Base-by-base conservation (phyloP, 441 rosid genomes). In the Pelargonium citronellum region DNA sequence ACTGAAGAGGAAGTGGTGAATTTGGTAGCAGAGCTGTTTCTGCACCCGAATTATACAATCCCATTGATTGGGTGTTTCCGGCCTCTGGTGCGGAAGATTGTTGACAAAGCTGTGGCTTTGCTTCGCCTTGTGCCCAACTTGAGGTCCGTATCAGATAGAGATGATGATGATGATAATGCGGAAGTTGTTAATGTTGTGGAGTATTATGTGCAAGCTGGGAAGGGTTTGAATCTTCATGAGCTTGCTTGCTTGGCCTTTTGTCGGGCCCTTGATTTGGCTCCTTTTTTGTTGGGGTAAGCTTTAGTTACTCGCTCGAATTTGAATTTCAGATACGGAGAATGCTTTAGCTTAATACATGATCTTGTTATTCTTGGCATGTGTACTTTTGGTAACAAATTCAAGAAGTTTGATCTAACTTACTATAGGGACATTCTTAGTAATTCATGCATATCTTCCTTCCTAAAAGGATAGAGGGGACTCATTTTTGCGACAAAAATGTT, bases 221-320 rank as follows among this genome's bases (percentile, higher is more conserved):
- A 19, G 22, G 64, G 12, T 63, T 46, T 66, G 11, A 77, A 81
- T 74, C 92, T 91, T 77, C 96, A 95, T 2, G 96, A 91, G 85
- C 83, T 89, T 70, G 88, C 91, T 65, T 73, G 12, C 15, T 13
- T 64, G 17, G 53, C 5, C 51, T n/a, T 37, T 49, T 69, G 9
- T 67, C 96, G 91, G n/a, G 87, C 92, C 71, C 84, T 91, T 77
- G 92, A 89, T 80, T 82, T 91, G 74, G 89, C 87, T 76, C 79
- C 83, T 67, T 86, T 82, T 72, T 82, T 91, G 76, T 70, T 84
- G 75, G 85, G 89, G 97, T 22, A 22, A 22, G 24, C 24, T 22
- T 90, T 85, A 78, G 66, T 53, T 47, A 30, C 37, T 30, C 37
- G 5, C 37, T 30, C 37, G 37, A 30, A 30, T 30, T 30, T 30